A percentile compares a stretch with the other conserved stretches of the same genome.
Conservation (phyloP, 495 filamentous ascomycete genomes). For the Podospora didyma region DNA sequence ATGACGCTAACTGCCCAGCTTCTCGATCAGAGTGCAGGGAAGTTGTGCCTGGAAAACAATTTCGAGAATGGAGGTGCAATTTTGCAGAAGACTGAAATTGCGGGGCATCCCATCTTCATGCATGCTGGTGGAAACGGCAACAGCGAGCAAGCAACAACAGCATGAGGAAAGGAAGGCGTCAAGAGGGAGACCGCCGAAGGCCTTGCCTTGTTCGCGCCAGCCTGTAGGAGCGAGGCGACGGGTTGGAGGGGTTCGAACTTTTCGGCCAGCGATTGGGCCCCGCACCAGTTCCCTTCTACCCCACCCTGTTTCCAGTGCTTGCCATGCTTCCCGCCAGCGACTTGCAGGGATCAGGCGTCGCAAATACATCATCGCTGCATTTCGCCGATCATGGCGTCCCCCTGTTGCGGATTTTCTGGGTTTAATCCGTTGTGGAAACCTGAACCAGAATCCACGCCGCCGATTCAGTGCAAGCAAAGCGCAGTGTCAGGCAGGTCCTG, state of each 20-base stretch:
- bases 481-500: not conserved
- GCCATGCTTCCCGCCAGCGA: not conserved
- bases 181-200: not conserved
- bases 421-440: slow-evolving; percentile 1
- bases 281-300: not conserved
- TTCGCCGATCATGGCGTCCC: slow-evolving; percentile 12
- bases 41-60: too few relatives aligned
- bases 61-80: too few relatives aligned
- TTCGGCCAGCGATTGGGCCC: not conserved
- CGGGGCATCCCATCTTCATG: too few relatives aligned
- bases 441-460: not conserved
- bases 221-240: not conserved
- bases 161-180: too few relatives aligned
- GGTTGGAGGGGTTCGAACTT: too few relatives aligned
- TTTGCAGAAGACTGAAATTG: too few relatives aligned
- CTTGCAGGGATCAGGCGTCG: slow-evolving; percentile 16
- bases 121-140: too few relatives aligned
- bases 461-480: not conserved
- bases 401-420: slow-evolving; percentile 1
- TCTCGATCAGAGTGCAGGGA: too few relatives aligned
- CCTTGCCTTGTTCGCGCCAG: not conserved
- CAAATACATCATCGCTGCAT: slow-evolving; percentile 21
- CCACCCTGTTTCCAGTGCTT: not conserved
- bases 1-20: too few relatives aligned
- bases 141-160: too few relatives aligned